Conservation (phyloP, 208 protist genomes). For the Spongospora subterranea region DNA sequence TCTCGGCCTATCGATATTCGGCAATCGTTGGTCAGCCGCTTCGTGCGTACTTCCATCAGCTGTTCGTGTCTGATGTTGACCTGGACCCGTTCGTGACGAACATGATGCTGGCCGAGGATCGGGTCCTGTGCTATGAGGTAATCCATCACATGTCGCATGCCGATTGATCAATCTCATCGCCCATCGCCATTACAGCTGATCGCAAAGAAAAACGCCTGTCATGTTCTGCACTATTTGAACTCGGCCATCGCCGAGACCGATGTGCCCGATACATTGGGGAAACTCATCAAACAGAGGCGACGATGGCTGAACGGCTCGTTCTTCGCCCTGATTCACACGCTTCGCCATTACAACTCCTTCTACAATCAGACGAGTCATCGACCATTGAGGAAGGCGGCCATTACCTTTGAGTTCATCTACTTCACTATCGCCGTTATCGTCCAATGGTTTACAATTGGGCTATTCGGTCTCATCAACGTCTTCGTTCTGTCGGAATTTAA, state of each 20-base stretch:
- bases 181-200: neutral
- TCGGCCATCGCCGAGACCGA: slow-evolving; percentile 52
- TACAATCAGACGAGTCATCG: neutral
- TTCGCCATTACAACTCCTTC: neutral
- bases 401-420: slow-evolving; percentile 50
- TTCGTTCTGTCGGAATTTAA: neutral
- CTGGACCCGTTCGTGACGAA: slow-evolving; percentile 21
- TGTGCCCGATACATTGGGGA: neutral
- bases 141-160: neutral
- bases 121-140: slow-evolving; percentile 24
- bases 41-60: slow-evolving; percentile 5
- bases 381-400: neutral
- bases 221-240: slow-evolving; percentile 19
- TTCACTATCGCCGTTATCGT: neutral
- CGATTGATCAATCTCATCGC: neutral
- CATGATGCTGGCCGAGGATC: slow-evolving; percentile 55
- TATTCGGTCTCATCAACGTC: neutral
- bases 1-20: slow-evolving; percentile 28
- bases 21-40: neutral
- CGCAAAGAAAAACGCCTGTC: neutral
- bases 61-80: slow-evolving; percentile 28
- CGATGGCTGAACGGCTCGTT: slow-evolving; percentile 54
- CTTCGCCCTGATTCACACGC: slow-evolving; percentile 29
- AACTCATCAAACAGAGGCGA: slow-evolving; percentile 7
- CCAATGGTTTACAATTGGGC: slow-evolving; percentile 19